These are phyloP conservation scores for Corylus heterophylla DNA, from an alignment of 306 rosid species.

Conservation along the genomic window DNA sequence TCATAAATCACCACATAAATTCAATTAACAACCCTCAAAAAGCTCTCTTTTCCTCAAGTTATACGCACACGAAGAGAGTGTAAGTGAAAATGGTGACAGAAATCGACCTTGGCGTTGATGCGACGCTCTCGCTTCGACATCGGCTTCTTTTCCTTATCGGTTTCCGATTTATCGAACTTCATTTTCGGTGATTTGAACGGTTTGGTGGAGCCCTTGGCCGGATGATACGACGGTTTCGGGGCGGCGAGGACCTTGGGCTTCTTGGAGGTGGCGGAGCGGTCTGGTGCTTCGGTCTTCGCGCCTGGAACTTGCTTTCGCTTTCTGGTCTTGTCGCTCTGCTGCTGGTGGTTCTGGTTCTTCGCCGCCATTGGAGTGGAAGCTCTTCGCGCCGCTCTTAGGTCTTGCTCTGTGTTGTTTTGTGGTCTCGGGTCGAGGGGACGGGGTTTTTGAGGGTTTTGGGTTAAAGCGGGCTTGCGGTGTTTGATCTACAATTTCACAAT, in stretches of 20 bases:
- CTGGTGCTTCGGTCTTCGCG: conserved; percentile 28
- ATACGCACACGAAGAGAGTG: background rate
- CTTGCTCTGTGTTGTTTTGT: background rate
- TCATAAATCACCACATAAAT: background rate
- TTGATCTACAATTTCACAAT: too few relatives aligned
- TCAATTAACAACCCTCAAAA: background rate
- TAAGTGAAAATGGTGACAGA: background rate
- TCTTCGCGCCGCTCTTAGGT: background rate
- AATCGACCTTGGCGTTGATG: conserved; percentile 60
- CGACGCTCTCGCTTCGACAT: conserved; percentile 70
- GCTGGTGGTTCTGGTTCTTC: conserved; percentile 42
- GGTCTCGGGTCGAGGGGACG: background rate
- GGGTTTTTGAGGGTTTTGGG: too few relatives aligned
- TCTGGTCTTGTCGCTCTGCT: conserved; percentile 23
- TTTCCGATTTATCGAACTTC: conserved; percentile 26
- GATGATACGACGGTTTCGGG: conserved; percentile 30
- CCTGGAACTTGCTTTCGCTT: conserved; percentile 65
- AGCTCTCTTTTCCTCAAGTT: background rate
- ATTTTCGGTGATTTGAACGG: conserved; percentile 31
- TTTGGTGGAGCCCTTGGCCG: conserved; percentile 29
- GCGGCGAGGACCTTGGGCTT: conserved; percentile 37
- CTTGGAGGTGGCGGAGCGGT: conserved; percentile 47
- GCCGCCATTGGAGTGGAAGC: conserved; percentile 62
- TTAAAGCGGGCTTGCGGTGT: too few relatives aligned
- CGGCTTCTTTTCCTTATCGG: conserved; percentile 38